Evolutionary conservation across 148 eudicot species (phyloP).

Genomic region (Amaranthus palmeri): DNA sequence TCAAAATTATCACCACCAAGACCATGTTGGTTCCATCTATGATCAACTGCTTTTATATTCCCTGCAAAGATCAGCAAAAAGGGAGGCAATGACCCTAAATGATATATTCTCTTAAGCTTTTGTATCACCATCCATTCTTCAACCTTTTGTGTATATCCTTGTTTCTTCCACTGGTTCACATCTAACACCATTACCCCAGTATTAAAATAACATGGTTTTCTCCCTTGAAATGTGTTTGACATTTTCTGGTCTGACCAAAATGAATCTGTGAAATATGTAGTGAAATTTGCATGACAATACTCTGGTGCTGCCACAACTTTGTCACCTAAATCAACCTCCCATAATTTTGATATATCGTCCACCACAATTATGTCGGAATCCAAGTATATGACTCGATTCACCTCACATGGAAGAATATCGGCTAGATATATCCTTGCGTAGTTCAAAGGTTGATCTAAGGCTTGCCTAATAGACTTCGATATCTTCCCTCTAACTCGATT

Average conservation of each 20-base stretch:
- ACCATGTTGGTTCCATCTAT: slow-evolving; percentile 39
- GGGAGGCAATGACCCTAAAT: slow-evolving; percentile 33
- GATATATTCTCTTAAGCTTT: slow-evolving; percentile 28
- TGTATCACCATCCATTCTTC: slow-evolving; percentile 38
- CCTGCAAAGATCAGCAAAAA: slow-evolving; percentile 32
- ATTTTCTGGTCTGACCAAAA: slow-evolving; percentile 37
- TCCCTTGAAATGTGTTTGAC: slow-evolving; percentile 30
- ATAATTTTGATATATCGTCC: slow-evolving; percentile 44
- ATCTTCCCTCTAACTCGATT: slow-evolving; percentile 42
- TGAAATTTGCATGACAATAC: slow-evolving; percentile 53
- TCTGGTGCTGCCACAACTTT: slow-evolving; percentile 55
- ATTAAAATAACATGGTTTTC: slow-evolving; percentile 48
- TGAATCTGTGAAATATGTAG: slow-evolving; percentile 36
- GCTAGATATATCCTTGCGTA: slow-evolving; percentile 46
- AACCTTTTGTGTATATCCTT: slow-evolving; percentile 24
- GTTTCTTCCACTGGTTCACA: slow-evolving; percentile 27
- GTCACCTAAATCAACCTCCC: slow-evolving; percentile 39
- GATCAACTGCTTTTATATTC: slow-evolving; percentile 30
- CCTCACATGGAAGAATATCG: slow-evolving; percentile 34
- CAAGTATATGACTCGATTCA: slow-evolving; percentile 39
- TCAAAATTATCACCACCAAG: slow-evolving; percentile 37
- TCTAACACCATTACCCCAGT: slow-evolving; percentile 49
- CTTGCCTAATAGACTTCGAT: slow-evolving; percentile 50
- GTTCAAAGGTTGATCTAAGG: slow-evolving; percentile 48
- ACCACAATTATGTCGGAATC: slow-evolving; percentile 54